Conservation (phyloP, 805 yeast genomes). For the Schizosaccharomyces octosporus region DNA sequence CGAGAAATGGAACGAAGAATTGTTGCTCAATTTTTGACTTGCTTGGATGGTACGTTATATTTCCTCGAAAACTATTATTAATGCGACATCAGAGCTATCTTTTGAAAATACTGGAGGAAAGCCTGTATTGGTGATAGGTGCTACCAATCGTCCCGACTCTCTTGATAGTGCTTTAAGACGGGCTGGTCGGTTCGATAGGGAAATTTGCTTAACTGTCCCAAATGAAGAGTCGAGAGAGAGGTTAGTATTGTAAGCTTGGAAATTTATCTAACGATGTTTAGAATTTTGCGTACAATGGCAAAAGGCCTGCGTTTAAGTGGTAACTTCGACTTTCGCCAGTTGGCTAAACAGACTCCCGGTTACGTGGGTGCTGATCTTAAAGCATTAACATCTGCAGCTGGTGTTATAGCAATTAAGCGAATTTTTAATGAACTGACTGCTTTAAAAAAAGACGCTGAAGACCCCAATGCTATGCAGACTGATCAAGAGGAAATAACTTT, state of each 20-base stretch:
- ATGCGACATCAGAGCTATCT: background rate
- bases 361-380: constrained; percentile 93
- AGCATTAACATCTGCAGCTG: constrained; percentile 80
- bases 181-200: constrained; percentile 91
- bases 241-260: no score
- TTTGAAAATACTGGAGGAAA: constrained; percentile 73
- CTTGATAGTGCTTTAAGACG: constrained; percentile 83
- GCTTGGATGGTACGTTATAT: constrained; percentile 42
- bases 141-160: constrained; percentile 90
- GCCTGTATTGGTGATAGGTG: constrained; percentile 85
- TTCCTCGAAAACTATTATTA: no score
- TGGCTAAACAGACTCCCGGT: constrained; percentile 90
- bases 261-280: no score
- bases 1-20: constrained; percentile 94
- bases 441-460: background rate
- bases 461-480: background rate
- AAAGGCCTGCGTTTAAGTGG: constrained; percentile 40
- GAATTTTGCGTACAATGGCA: constrained; percentile 31
- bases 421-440: constrained; percentile 32
- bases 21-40: constrained; percentile 81
- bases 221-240: constrained; percentile 52
- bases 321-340: constrained; percentile 35
- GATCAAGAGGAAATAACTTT: background rate
- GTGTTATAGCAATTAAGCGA: constrained; percentile 77
- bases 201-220: constrained; percentile 85